A percentile compares a stretch with the other conserved stretches of the same genome.
These are phyloP conservation scores for Boletus sensibilis DNA, from an alignment of 768 basidiomycete species.

Conservation along the genomic window DNA sequence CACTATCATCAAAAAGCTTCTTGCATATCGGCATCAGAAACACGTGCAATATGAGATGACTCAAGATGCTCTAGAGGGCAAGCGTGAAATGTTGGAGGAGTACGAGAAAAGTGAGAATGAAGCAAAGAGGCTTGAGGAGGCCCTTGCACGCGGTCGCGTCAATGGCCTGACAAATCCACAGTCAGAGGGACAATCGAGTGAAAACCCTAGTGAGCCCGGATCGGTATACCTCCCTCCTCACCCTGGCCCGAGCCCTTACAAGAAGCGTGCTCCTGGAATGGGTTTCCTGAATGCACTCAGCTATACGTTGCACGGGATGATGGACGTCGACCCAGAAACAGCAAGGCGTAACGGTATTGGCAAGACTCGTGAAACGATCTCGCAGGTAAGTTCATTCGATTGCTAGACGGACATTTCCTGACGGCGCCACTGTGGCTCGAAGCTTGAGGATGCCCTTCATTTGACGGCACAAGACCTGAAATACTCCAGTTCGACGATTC, in stretches of 20 bases:
- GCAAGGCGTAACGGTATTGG: slow-evolving; percentile 90
- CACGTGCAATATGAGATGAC: slow-evolving; percentile 98
- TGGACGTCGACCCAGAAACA: slow-evolving; percentile 97
- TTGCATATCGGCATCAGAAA: slow-evolving; percentile 95
- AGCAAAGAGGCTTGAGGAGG: slow-evolving; percentile 84
- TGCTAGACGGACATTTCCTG: slow-evolving; percentile 13
- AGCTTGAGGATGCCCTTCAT: slow-evolving; percentile 96
- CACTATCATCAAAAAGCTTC: slow-evolving; percentile 88
- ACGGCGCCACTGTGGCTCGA: slow-evolving; percentile 20
- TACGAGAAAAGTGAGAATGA: slow-evolving; percentile 92
- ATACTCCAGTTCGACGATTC: slow-evolving; percentile 94
- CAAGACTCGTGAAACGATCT: slow-evolving; percentile 91
- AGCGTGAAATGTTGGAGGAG: slow-evolving; percentile 81
- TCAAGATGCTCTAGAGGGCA: slow-evolving; percentile 82
- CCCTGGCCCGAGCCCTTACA: slow-evolving; percentile 72
- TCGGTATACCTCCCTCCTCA: slow-evolving; percentile 68
- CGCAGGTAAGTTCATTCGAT: slow-evolving; percentile 60
- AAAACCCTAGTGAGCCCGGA: slow-evolving; percentile 40
- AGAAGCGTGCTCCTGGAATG: slow-evolving; percentile 69
- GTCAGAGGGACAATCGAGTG: slow-evolving; percentile 34
- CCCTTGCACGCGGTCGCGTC: slow-evolving; percentile 62
- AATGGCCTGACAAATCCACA: slow-evolving; percentile 25
- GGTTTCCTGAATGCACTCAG: slow-evolving; percentile 88
- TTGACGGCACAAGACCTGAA: slow-evolving; percentile 91
- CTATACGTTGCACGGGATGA: slow-evolving; percentile 95